Evolutionary conservation across 306 rosid species (phyloP), one percentile per base, ranked within the genome.

Genomic region (Vigna unguiculata): DNA sequence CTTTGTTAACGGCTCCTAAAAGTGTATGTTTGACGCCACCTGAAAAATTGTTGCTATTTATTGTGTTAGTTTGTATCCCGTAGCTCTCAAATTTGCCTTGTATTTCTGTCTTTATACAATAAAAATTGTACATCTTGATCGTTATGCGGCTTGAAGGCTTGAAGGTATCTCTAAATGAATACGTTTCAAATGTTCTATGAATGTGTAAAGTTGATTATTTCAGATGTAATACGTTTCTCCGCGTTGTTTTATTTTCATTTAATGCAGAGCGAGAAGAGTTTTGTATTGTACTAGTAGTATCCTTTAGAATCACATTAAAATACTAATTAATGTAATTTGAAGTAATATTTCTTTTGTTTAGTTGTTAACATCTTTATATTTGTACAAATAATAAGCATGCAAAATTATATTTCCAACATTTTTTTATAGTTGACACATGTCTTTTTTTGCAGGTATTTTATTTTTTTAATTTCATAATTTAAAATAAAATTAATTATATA

Each of bases 1-100:
- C 72, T 68, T 45, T 40, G 16, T 48, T 68, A 25, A 47, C 61
- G 49, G 52, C 30, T 49, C 51, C 63, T 40, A 4, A 16, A 57
- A 75, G 67, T 49, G 68, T 69, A 62, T 34, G 74, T 69, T 34
- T 71, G 75, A 54, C 51, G 30, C 55, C 46, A 1, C 46, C 47
- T 51, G 81, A 74, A 52, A 22, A 21, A 47, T 63, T 32, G 34
- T 8, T 52, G 63, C 19, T 40, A 54, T 30, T 36, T 51, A 47
- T 65, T 74, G 51, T 57, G 61, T 48, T 36, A 17, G 40, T 69
- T 38, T 21, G 62, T 55, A 48, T 38, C 8, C 43, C 25, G 22
- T 30, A 16, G 47, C 38, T n/a, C 68, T 65, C 66, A 66, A 36
- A 41, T 58, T 47, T 14, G 25, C 75, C 69, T 53, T 41, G 47